Evolutionary conservation across 768 basidiomycete species (phyloP).

Genomic region (Ramaria rubella): DNA sequence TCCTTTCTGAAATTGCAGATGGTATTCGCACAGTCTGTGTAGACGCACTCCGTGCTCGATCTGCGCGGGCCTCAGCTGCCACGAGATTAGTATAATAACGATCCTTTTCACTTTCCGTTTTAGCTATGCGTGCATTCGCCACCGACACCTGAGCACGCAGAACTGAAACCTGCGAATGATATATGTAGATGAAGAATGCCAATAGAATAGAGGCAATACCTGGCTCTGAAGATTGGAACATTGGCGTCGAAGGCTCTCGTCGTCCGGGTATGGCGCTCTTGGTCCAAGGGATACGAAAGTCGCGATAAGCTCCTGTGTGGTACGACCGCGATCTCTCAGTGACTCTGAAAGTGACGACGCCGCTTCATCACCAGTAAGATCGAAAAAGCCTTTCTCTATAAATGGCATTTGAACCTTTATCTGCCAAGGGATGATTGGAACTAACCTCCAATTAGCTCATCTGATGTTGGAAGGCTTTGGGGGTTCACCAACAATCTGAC

Average conservation of each 20-base stretch:
- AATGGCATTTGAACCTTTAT: background rate
- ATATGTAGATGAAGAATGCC: background rate
- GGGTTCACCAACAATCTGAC: constrained; percentile 53
- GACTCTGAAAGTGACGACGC: constrained; percentile 29
- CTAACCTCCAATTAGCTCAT: constrained; percentile 25
- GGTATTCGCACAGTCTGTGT: constrained; percentile 42
- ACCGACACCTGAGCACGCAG: constrained; percentile 53
- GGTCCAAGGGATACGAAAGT: constrained; percentile 45
- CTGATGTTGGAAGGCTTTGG: constrained; percentile 40
- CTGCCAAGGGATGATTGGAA: background rate
- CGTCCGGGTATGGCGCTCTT: constrained; percentile 29
- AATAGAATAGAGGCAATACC: constrained; percentile 33
- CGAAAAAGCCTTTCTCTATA: background rate
- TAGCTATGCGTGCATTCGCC: constrained; percentile 42
- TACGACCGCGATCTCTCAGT: constrained; percentile 48
- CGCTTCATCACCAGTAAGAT: background rate
- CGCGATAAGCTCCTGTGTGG: constrained; percentile 53
- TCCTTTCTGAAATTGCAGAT: constrained; percentile 28
- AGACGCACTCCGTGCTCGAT: constrained; percentile 50
- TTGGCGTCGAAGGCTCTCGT: constrained; percentile 33
- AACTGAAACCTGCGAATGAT: constrained; percentile 41
- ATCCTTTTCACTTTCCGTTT: constrained; percentile 43
- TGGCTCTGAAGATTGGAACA: constrained; percentile 54
- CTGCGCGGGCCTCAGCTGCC: constrained; percentile 53
- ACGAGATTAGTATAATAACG: constrained; percentile 45